Base-by-base conservation (phyloP, 140 eudicot species). In the Anethum foeniculum region DNA sequence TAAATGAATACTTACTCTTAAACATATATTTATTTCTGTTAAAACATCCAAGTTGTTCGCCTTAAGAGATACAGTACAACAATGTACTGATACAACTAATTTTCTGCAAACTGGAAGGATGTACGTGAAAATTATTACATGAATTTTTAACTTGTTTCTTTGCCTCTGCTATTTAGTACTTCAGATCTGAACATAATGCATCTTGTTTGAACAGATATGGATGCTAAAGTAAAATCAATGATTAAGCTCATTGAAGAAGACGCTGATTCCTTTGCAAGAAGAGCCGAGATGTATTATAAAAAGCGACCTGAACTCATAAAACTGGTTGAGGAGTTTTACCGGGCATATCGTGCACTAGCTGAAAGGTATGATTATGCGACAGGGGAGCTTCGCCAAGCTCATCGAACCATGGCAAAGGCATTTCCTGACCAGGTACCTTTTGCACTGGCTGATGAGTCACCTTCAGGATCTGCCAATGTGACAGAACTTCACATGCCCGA, bases 171-270 rank as follows among this genome's bases (percentile, higher is more conserved):
- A 65, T 32, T 14, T 62, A 15, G 48, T 18, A 65, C 9, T 62
- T 62, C 36, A 62, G 71, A n/a, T 28, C 8, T 54, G 75, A 74
- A 52, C 5, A 4, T 25, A 81, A 44, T 7, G 38, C 71, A 27
- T 56, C 38, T 79, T 11, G 64, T 79, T 43, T 83, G 82, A 46
- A 81, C 88, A 96, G 99, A 93, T 77, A 96, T 96, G 93, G 99
- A 96, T 85, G 75, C 85, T 77, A 96, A 96, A 83, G 98, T 96
- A 41, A 96, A 96, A 85, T 77, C 91, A 13, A 96, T 96, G 98
- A 96, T 96, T 86, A 96, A 91, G 84, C 92, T 96, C 62, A 85
- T 91, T 51, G 93, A 91, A 72, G 91, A 86, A 81, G 96, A 91
- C 79, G 96, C 91, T 14, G 96, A 91, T 80, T 84, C 96, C 43